Conservation (phyloP, 1,139 yeast genomes). For the Blastobotrys indianensis region DNA sequence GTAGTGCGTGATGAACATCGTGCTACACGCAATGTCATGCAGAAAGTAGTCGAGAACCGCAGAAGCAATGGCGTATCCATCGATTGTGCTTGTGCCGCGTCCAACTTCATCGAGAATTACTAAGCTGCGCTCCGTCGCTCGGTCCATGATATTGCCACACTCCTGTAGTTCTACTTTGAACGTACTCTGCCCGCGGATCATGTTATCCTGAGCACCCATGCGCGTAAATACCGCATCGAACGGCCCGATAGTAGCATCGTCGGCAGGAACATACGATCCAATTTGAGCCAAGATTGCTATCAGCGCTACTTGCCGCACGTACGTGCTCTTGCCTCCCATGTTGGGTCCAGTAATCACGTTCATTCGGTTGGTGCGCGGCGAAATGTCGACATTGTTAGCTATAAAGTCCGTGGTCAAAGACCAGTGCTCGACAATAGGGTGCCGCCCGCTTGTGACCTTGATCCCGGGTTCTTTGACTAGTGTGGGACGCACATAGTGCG, state of each 20-base stretch:
- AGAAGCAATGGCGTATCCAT: constrained; percentile 84
- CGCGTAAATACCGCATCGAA: constrained; percentile 47
- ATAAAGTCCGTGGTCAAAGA: constrained; percentile 45
- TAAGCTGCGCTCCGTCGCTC: constrained; percentile 47
- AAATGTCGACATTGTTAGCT: constrained; percentile 59
- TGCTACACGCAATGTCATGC: constrained; percentile 44
- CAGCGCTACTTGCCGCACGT: constrained; percentile 78
- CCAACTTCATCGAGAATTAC: constrained; percentile 64
- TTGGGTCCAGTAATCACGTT: constrained; percentile 83
- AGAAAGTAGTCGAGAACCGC: constrained; percentile 64
- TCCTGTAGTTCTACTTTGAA: constrained; percentile 72
- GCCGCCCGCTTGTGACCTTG: constrained; percentile 55
- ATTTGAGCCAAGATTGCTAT: constrained; percentile 85
- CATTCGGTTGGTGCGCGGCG: constrained; percentile 38
- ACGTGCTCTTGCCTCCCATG: constrained; percentile 97
- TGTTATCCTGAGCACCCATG: constrained; percentile 73
- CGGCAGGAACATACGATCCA: constrained; percentile 76
- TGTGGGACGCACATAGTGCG: constrained; percentile 51
- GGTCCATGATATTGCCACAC: constrained; percentile 49
- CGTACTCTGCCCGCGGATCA: constrained; percentile 63
- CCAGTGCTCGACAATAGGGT: constrained; percentile 69
- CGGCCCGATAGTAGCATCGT: constrained; percentile 49
- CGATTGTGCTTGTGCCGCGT: constrained; percentile 76
- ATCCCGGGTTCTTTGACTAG: constrained; percentile 50
- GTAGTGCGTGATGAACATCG: constrained; percentile 82